Conservation (phyloP, 306 rosid genomes). For the Fragaria iinumae region DNA sequence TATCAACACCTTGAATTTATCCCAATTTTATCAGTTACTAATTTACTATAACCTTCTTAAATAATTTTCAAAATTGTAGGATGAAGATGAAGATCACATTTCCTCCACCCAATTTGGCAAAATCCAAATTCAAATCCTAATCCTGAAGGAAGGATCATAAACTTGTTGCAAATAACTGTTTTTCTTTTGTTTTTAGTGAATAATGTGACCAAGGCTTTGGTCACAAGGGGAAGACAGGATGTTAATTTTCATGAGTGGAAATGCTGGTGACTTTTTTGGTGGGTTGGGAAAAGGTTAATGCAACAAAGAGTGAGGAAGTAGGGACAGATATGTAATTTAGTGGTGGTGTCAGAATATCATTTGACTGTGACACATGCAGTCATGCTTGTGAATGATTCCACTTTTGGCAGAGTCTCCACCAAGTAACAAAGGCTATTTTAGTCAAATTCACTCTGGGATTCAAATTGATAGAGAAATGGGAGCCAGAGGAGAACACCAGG, state of each 20-base stretch:
- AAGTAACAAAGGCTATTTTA: not conserved
- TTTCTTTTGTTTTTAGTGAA: not conserved
- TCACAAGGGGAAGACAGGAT: not conserved
- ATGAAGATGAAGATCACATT: not conserved
- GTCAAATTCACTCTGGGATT: not conserved
- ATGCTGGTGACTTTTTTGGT: not conserved
- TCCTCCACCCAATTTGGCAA: not conserved
- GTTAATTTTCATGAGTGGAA: not conserved
- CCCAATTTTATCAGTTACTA: not conserved
- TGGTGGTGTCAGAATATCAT: conserved; percentile 1
- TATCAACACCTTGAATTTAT: not conserved
- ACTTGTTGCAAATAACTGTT: not conserved
- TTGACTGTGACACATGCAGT: not conserved
- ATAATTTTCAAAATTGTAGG: not conserved
- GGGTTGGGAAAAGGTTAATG: not conserved
- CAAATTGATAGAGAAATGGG: not conserved
- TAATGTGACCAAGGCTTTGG: not conserved
- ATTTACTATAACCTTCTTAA: not conserved
- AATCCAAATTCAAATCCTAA: not conserved
- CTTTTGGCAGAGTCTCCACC: conserved; percentile 20
- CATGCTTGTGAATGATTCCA: conserved; percentile 17
- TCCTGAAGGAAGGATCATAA: no score
- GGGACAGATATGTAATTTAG: conserved; percentile 8
- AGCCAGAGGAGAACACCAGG: not conserved
- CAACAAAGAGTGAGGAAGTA: not conserved